phyloP scores from a whole-genome alignment of 2,329 filamentous ascomycete species.

The Fusarium domesticum region DNA sequence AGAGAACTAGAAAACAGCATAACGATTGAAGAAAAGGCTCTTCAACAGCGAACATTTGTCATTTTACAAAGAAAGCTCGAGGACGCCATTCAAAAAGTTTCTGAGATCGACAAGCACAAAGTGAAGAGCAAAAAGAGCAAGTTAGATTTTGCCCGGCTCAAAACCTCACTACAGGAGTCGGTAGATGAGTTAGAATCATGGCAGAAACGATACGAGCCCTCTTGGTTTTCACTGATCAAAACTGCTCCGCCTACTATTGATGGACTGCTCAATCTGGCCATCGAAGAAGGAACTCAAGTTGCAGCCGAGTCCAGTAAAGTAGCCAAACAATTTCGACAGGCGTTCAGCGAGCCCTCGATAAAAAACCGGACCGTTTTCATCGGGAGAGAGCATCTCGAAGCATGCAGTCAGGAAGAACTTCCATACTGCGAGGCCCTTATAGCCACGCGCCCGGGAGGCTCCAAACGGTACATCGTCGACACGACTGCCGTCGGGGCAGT shows the following conservation, averaged over 20 bases:
- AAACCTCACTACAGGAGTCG: neutral
- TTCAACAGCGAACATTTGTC: neutral
- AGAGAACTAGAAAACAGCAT: neutral
- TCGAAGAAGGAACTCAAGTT: neutral
- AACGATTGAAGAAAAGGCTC: neutral
- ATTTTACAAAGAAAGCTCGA: neutral
- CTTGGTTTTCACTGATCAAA: constrained; percentile 8
- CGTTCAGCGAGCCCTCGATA: constrained; percentile 1
- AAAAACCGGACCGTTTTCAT: constrained; percentile 1
- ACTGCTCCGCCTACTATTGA: constrained; percentile 1
- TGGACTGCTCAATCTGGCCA: neutral
- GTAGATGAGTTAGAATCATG: constrained; percentile 6
- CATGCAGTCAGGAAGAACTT: neutral
- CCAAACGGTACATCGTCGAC: constrained; percentile 2
- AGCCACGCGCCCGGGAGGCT: constrained; percentile 1
- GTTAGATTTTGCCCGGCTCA: neutral
- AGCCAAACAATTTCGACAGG: neutral
- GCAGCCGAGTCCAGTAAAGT: neutral
- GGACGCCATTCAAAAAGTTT: neutral
- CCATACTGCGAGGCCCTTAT: neutral
- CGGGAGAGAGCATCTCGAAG: neutral
- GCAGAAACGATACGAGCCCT: constrained; percentile 7
- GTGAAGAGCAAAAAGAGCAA: neutral
- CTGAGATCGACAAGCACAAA: neutral
- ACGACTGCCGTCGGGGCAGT: constrained; percentile 1